Base-by-base conservation (phyloP, 371 early-diverging fungal genomes). In the Mortierella sp. region DNA sequence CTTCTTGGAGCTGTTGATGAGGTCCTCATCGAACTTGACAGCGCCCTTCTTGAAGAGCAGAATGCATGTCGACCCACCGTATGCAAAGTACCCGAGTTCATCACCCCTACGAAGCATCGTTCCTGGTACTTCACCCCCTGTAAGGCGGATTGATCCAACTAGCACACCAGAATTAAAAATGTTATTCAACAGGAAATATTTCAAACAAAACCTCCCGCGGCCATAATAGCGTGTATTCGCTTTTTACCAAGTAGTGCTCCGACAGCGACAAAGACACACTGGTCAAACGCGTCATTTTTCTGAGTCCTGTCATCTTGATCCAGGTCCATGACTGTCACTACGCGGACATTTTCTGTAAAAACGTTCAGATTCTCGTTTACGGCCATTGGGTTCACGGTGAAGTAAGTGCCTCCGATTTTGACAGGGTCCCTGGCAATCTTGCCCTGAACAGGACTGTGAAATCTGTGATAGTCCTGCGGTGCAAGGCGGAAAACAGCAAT, bases 381-480 rank as follows among this genome's bases (percentile, higher is more conserved):
- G 5, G 80, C 73, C 75, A 83, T 83, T 7, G 86, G 86, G 42
- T 85, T 84, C 28, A 83, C 86, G 50, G 64, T 60, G 41, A 39
- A 54, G 27, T 73, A 72, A 0, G 65, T 62, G 6, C 67, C 70
- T 3, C 15, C 49, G 23, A 78, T 56, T 44, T 50, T 54, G 43
- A 30, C 21, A 26, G 60, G 51, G 1, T 62, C 65, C 21, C 31
- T 19, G 14, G 41, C 60, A 28, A 91, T 58, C 1, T 64, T 73
- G 1, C 92, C 91, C 19, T 83, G 82, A 1, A 89, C 82, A 21
- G 93, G 93, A 24, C 80, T 63, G 67, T 93, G 94, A 72, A 87
- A 90, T 6, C 93, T 86, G 56, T 94, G 94, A 50, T 94, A 94
- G 56, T 94, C 92, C 64, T 91, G 92, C 15, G 93, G 92, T 1